Conservation (phyloP, 352 stramenopile species). For the Pythium dissimile region DNA sequence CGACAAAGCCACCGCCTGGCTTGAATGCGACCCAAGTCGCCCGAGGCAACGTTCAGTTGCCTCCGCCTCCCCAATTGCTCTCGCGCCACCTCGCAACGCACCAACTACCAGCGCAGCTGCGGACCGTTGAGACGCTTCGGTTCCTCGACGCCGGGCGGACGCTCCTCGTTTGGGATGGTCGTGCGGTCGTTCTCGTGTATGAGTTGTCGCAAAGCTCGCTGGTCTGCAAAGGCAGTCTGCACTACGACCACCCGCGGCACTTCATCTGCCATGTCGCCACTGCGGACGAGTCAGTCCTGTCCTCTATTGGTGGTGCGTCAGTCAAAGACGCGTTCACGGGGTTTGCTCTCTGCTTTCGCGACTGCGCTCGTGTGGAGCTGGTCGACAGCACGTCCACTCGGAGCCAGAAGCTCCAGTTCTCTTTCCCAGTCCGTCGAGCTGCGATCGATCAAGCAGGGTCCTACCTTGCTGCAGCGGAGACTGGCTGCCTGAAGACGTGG, state of each 20-base stretch:
- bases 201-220: conserved; percentile 8
- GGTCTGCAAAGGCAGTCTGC: conserved; percentile 1
- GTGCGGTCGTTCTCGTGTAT: conserved; percentile 5
- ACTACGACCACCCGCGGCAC: conserved; percentile 6
- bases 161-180: conserved; percentile 19
- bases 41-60: no score
- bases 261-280: conserved; percentile 12
- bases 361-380: conserved; percentile 4
- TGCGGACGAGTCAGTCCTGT: neutral
- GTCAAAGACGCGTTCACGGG: conserved; percentile 3
- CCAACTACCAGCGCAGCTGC: neutral
- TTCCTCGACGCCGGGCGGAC: conserved; percentile 12
- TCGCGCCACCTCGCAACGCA: conserved; percentile 4
- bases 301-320: neutral
- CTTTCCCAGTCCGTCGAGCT: conserved; percentile 32
- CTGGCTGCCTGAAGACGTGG: conserved; percentile 44
- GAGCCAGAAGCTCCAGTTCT: conserved; percentile 25
- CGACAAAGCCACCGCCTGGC: neutral
- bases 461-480: conserved; percentile 40
- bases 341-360: conserved; percentile 8
- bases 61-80: neutral
- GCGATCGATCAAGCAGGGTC: conserved; percentile 39
- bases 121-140: neutral
- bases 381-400: neutral
- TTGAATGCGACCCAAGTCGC: no score